Evolutionary conservation across 768 basidiomycete species (phyloP).

Genomic region (Agaricus blazei): DNA sequence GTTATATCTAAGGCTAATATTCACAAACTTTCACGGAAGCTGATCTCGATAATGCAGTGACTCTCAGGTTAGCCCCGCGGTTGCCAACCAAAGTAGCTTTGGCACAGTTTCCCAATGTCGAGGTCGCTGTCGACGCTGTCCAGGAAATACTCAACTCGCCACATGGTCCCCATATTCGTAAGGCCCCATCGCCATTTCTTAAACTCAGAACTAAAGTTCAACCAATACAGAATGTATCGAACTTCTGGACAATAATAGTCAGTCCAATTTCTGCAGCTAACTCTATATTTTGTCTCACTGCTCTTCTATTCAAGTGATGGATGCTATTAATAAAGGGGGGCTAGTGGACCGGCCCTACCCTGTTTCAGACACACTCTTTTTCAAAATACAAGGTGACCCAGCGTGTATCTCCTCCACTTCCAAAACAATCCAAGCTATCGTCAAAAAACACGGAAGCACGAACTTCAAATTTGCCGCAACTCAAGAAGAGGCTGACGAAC

Average conservation of each 20-base stretch:
- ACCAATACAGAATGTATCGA: constrained; percentile 72
- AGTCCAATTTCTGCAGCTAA: constrained; percentile 11
- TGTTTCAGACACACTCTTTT: constrained; percentile 77
- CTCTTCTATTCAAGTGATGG: constrained; percentile 50
- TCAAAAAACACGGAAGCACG: constrained; percentile 60
- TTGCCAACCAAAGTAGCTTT: constrained; percentile 85
- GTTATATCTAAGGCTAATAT: neutral
- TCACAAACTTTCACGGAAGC: neutral
- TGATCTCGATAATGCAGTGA: constrained; percentile 43
- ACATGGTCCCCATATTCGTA: constrained; percentile 70
- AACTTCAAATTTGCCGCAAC: constrained; percentile 70
- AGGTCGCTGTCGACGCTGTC: constrained; percentile 74
- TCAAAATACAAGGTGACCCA: constrained; percentile 84
- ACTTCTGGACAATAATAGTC: constrained; percentile 73
- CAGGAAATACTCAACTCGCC: constrained; percentile 71
- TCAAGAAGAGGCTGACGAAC: constrained; percentile 66
- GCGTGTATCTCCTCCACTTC: constrained; percentile 54
- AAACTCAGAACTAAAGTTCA: neutral
- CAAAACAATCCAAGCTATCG: constrained; percentile 52
- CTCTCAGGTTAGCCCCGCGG: constrained; percentile 74
- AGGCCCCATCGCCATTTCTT: constrained; percentile 20
- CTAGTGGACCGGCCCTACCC: constrained; percentile 58
- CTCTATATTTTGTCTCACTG: neutral
- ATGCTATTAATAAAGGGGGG: constrained; percentile 67
- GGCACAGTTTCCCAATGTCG: constrained; percentile 79